Evolutionary conservation across 225 moss, liverwort and hornwort species (phyloP).

Genomic region (Ulota crispa): DNA sequence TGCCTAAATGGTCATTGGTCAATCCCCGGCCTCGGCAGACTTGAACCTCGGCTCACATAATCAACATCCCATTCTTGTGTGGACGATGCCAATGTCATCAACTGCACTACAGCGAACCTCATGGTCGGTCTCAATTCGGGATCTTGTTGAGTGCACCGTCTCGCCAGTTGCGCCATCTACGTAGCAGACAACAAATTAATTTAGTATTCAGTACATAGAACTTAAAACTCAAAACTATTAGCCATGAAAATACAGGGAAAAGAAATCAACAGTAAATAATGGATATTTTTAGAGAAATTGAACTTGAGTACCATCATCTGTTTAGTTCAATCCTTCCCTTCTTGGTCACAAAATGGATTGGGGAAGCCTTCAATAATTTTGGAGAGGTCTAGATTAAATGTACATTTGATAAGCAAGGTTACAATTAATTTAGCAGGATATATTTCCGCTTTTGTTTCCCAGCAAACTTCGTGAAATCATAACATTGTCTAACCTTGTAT

Average conservation of each 20-base stretch:
- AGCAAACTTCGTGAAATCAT: neutral
- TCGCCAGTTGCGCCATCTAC: constrained; percentile 84
- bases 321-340: neutral
- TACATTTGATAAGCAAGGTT: neutral
- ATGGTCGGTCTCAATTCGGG: constrained; percentile 80
- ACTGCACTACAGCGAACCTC: constrained; percentile 79
- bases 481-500: neutral
- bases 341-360: neutral
- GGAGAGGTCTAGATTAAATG: neutral
- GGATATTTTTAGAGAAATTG: neutral
- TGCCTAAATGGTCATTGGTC: constrained; percentile 16
- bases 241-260: neutral
- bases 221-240: constrained; percentile 1
- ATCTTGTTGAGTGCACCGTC: constrained; percentile 67
- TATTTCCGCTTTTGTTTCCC: neutral
- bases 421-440: neutral
- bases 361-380: neutral
- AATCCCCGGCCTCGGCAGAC: constrained; percentile 15
- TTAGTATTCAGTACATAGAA: neutral
- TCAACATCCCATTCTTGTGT: constrained; percentile 84
- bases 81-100: constrained; percentile 85
- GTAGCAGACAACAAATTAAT: neutral
- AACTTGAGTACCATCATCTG: neutral
- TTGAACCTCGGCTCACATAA: constrained; percentile 29
- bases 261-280: neutral